phyloP scores from a whole-genome alignment of 2,329 filamentous ascomycete species.

The Arthrobotrys megalospora region DNA sequence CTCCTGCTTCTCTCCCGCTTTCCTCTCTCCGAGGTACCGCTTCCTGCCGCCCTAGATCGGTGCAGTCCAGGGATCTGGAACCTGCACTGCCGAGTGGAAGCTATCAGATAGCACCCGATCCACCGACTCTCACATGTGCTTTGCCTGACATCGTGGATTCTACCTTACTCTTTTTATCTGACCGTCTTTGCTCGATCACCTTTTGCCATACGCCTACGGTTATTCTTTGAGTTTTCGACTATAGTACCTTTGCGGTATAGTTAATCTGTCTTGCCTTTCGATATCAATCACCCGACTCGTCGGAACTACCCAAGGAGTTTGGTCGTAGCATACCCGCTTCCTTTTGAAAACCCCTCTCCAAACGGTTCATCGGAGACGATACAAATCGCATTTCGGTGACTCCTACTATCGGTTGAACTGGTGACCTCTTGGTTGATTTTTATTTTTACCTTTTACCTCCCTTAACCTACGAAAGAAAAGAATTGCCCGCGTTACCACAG shows the following conservation, averaged over 20 bases:
- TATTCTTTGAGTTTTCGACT: background rate
- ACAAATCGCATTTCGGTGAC: constrained; percentile 22
- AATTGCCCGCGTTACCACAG: background rate
- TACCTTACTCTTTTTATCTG: background rate
- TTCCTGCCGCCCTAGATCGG: background rate
- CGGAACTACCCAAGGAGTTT: constrained; percentile 7
- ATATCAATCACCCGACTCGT: constrained; percentile 35
- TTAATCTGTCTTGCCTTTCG: constrained; percentile 5
- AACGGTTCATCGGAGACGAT: background rate
- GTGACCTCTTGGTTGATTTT: background rate
- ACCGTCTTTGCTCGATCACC: background rate
- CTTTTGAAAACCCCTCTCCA: constrained; percentile 12
- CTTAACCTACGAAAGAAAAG: background rate
- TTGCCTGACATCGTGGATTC: constrained; percentile 30
- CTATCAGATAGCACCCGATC: constrained; percentile 23
- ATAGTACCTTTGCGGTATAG: background rate
- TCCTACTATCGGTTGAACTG: background rate
- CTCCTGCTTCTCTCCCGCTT: constrained; percentile 1
- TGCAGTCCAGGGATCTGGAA: constrained; percentile 24
- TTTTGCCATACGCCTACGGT: background rate
- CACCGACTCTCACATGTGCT: constrained; percentile 48
- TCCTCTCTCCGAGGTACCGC: background rate
- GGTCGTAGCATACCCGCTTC: background rate
- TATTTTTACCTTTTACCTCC: background rate
- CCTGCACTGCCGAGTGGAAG: constrained; percentile 42